Evolutionary conservation across 495 filamentous ascomycete genomes (phyloP), one percentile per base, ranked within the genome.

Genomic region (Talaromyces trachyspermus): DNA sequence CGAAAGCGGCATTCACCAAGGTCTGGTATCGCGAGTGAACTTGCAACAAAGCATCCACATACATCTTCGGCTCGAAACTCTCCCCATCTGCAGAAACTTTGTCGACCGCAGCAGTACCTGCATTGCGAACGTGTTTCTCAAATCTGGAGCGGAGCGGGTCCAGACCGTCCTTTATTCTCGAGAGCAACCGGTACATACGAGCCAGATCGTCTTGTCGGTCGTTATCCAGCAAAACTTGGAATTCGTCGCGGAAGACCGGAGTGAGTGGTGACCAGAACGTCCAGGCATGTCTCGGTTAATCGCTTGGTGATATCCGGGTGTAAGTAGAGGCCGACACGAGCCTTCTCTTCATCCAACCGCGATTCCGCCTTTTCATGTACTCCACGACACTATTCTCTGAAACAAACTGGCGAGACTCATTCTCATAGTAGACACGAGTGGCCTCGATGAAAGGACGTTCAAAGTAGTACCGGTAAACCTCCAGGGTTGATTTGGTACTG

Each of bases 281-380:
- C 74, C 61, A 96, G 81, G 63, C 94, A 97, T 2, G 81, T 81
- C 53, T 89, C 89, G 68, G 88, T 94, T 46, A 99, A 71, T 22
- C 78, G 79, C 14, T 81, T 67, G 50, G 82, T 84, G 53, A 97
- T 96, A 60, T 99, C 92, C 8, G 76, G 76, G 50, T 95, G 88
- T 20, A 97, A 74, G 58, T 96, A 99, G 51, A 99, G 77, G 39
- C 84, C 81, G 6, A 97, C 94, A 27, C 91, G 89, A 49, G 88
- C 85, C 66, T 95, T 95, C 66, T 99, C 92, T 64, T 99, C 92
- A 2, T 84, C 75, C 37, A 99, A 66, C n/a, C 92, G 81, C 15
- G 81, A 68, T 65, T 97, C 94, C 12, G 92, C 94, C 72, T 99
- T 99, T 97, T 97, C 94, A 97, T 97, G 66, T 97, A 99, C 59